Evolutionary conservation across 331 rosid genomes (phyloP).

Genomic region (Malus hybrid): DNA sequence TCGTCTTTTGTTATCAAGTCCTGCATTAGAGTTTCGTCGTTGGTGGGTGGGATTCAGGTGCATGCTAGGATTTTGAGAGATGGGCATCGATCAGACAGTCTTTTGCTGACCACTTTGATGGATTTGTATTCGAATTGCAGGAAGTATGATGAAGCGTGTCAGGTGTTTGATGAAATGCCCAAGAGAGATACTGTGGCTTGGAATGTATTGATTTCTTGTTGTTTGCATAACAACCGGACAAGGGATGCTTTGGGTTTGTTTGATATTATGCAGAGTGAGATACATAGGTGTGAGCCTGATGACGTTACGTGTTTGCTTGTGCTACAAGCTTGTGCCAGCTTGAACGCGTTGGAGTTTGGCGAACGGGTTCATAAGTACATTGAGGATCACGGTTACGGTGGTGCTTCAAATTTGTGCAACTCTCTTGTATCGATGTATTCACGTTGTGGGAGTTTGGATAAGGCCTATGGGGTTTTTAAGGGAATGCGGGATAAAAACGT

Average conservation of each 20-base stretch:
- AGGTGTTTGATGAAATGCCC: slow-evolving; percentile 60
- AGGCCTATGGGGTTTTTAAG: slow-evolving; percentile 62
- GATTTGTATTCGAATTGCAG: slow-evolving; percentile 55
- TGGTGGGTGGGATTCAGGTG: slow-evolving; percentile 56
- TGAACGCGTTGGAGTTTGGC: slow-evolving; percentile 78
- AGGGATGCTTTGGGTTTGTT: slow-evolving; percentile 65
- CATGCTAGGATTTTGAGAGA: slow-evolving; percentile 57
- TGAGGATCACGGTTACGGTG: slow-evolving; percentile 39
- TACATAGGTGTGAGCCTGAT: slow-evolving; percentile 49
- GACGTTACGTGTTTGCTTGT: slow-evolving; percentile 72
- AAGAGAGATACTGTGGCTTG: slow-evolving; percentile 65
- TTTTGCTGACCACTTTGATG: slow-evolving; percentile 61
- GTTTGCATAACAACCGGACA: slow-evolving; percentile 47
- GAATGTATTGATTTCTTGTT: slow-evolving; percentile 83
- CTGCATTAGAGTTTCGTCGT: slow-evolving; percentile 38
- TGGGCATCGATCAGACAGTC: slow-evolving; percentile 58
- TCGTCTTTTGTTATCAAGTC: slow-evolving; percentile 55
- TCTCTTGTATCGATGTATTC: slow-evolving; percentile 77
- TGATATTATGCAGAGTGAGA: slow-evolving; percentile 55
- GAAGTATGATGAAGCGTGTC: slow-evolving; percentile 44
- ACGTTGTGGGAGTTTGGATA: slow-evolving; percentile 64
- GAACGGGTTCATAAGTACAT: slow-evolving; percentile 54
- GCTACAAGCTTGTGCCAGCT: slow-evolving; percentile 72
- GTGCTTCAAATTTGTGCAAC: slow-evolving; percentile 41
- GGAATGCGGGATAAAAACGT: slow-evolving; percentile 40